Percentiles rank a stretch among this genome's conserved stretches.
Conservation (phyloP, 1,139 yeast species). For the Arxiozyma heterogenica region DNA sequence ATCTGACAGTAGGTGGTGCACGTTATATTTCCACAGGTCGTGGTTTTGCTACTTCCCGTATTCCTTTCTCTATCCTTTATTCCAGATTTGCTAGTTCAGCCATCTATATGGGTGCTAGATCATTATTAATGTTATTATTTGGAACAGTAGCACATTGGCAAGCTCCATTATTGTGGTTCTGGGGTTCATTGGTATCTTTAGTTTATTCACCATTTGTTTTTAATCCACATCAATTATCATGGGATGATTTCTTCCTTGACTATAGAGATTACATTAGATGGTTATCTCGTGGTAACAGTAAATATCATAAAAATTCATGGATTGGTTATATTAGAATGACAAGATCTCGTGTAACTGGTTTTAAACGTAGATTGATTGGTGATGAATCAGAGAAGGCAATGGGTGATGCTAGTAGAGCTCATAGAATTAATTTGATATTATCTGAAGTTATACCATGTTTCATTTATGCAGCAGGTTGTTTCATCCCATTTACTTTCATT, state of each 20-base stretch:
- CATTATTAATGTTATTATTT: constrained; percentile 77
- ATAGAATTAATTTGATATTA: constrained; percentile 73
- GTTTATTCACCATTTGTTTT: constrained; percentile 89
- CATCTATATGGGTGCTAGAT: constrained; percentile 92
- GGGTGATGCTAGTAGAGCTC: constrained; percentile 93
- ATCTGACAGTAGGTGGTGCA: constrained; percentile 98
- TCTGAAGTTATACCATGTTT: constrained; percentile 83
- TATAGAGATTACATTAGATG: constrained; percentile 98
- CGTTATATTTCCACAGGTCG: constrained; percentile 98
- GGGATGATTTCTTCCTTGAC: constrained; percentile 98
- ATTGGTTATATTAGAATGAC: constrained; percentile 93
- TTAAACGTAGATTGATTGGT: constrained; percentile 82
- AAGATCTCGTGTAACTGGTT: constrained; percentile 96
- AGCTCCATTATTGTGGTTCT: constrained; percentile 95
- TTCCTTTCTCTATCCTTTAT: constrained; percentile 89
- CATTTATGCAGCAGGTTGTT: constrained; percentile 82
- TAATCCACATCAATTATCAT: constrained; percentile 98
- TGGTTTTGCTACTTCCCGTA: constrained; percentile 98
- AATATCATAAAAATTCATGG: constrained; percentile 99
- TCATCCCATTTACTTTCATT: constrained; percentile 84
- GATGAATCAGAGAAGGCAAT: constrained; percentile 88
- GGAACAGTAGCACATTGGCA: constrained; percentile 96
- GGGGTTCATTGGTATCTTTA: constrained; percentile 89
- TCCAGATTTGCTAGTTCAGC: constrained; percentile 97
- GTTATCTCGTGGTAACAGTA: constrained; percentile 97